Evolutionary conservation across 805 yeast species (phyloP), one percentile per base, ranked within the genome.

Genomic region (Yarrowia alimentaria): DNA sequence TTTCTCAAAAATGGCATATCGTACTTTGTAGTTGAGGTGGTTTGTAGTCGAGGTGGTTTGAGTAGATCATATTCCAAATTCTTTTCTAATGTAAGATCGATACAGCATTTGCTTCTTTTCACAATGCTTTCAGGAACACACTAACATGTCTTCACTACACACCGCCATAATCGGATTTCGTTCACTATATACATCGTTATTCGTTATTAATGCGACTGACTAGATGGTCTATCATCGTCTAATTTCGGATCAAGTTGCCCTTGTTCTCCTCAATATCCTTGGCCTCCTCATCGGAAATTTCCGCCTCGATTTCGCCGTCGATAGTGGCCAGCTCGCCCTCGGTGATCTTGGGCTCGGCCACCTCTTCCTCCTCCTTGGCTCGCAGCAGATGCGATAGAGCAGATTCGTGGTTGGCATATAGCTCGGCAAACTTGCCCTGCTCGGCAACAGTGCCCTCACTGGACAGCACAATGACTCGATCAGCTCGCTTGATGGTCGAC

Each of bases 401-500:
- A 60, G 78, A 73, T 24, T 62, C 53, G 5, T 72, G 73, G 55
- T 78, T 62, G 6, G 66, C 61, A 50, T 74, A 72, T 53, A 86
- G 71, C 19, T 71, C 75, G 8, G 68, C 68, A 62, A 79, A 86
- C 8, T 69, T 55, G 12, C 90, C 93, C 32, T 80, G 76, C 64
- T 85, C 95, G 8, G 79, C 85, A 48, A 87, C 90, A 38, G 72
- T 73, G 4, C 95, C 94, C 28, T 82, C 78, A 25, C 75, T 72
- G 14, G 82, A 85, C 42, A 91, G 70, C 2, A 91, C 97, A 48
- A 91, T 76, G 10, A 90, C 81, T 57, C 87, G 74, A 29, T 87
- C 82, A 58, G 94, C 83, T 67, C 88, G 79, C 58, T 80, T 79
- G 54, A 91, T 91, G 0, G 98, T 91, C 11, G 93, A 81, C 50